Base-by-base conservation (phyloP, 306 rosid genomes). In the Cyamopsis tetragonoloba region DNA sequence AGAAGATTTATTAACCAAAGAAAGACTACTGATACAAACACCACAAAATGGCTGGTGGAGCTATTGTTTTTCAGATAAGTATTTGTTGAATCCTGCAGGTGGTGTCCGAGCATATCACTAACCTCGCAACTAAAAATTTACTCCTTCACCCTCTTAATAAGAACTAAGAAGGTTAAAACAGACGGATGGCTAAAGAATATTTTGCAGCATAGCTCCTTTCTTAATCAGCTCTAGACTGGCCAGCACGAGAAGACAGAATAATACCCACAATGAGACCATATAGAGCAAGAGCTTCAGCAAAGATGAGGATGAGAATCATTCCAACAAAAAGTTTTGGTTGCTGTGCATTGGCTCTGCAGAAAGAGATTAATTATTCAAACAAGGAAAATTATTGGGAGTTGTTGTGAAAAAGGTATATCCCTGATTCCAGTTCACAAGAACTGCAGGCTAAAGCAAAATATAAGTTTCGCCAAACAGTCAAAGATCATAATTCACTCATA, bases 261-360 rank as follows among this genome's bases (percentile, higher is more conserved):
- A 89, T 89, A 62, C 96, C 96, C 18, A 86, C 96, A 66, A 89
- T 89, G 50, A 89, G 96, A 17, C 96, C 96, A 5, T 89, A 89
- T 7, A 89, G 79, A 58, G 96, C 96, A 62, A 89, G 86, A 30
- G 96, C 96, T 77, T 89, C 96, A 18, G 96, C 96, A 26, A 89
- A 89, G 62, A 89, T 89, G 71, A 89, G 92, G 71, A 89, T 89
- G 31, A 89, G 92, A 77, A 89, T 89, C 96, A 89, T 89, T 62
- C 92, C 96, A 34, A 89, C 96, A 34, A 89, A 89, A 54, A 89
- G 96, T 56, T 89, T 89, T 64, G 96, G 96, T 80, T 89, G 96
- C 78, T 89, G 96, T 50, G 96, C 96, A 2, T 89, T 89, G 72
- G 96, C 96, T 70, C 96, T 89, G 89, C 83, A 78, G 70, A 68